Evolutionary conservation across 2,329 filamentous ascomycete genomes (phyloP).

Genomic region (Neonectria sp.): DNA sequence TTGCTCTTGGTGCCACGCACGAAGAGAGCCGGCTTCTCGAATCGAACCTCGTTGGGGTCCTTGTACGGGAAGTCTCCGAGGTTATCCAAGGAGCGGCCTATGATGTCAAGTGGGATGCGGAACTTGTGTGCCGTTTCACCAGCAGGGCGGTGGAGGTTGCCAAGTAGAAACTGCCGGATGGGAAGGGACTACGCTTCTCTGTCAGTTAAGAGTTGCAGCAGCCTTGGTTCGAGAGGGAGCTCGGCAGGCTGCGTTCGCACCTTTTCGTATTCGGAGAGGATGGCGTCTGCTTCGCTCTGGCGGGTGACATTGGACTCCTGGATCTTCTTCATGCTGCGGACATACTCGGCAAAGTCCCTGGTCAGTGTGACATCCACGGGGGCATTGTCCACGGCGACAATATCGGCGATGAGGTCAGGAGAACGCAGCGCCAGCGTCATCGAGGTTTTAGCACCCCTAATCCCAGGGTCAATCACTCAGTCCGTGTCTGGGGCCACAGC

Average conservation of each 20-base stretch:
- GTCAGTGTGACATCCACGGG: slow-evolving; percentile 85
- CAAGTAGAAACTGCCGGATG: slow-evolving; percentile 92
- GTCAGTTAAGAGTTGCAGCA: neutral
- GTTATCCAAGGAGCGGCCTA: slow-evolving; percentile 78
- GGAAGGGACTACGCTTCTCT: slow-evolving; percentile 66
- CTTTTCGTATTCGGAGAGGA: slow-evolving; percentile 81
- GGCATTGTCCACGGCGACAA: slow-evolving; percentile 93
- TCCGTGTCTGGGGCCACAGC: neutral
- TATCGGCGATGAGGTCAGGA: slow-evolving; percentile 76
- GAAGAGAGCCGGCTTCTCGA: slow-evolving; percentile 85
- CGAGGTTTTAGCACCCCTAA: slow-evolving; percentile 89
- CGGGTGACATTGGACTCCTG: slow-evolving; percentile 77
- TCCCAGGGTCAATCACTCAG: neutral
- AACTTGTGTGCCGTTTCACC: slow-evolving; percentile 75
- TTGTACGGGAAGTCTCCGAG: slow-evolving; percentile 93
- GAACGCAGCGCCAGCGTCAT: slow-evolving; percentile 87
- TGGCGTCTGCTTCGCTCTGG: slow-evolving; percentile 84
- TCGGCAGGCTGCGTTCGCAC: slow-evolving; percentile 54
- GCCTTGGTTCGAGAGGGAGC: neutral
- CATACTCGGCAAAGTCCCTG: slow-evolving; percentile 83
- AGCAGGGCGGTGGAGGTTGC: slow-evolving; percentile 78
- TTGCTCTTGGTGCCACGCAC: slow-evolving; percentile 82
- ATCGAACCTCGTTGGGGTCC: slow-evolving; percentile 77
- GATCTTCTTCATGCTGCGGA: slow-evolving; percentile 87
- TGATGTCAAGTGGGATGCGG: slow-evolving; percentile 81